A percentile compares a stretch with the other conserved stretches of the same genome.
These are phyloP conservation scores for Cyclocybe cylindracea DNA, from an alignment of 768 basidiomycete genomes.

Conservation along the genomic window DNA sequence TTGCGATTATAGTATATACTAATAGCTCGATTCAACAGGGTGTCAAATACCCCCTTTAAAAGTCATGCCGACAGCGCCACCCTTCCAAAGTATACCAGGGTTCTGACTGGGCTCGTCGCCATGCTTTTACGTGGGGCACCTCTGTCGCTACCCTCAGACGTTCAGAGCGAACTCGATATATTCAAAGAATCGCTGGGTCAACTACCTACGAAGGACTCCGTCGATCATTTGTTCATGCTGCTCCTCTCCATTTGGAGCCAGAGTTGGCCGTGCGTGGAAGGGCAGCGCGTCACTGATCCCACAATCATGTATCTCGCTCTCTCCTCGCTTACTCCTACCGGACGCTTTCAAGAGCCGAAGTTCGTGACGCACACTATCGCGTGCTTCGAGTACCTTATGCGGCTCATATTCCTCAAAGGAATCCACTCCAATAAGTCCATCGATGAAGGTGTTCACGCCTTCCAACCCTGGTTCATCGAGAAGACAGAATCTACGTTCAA, in stretches of 20 bases:
- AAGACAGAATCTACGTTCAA: slow-evolving; percentile 18
- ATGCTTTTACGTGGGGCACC: slow-evolving; percentile 6
- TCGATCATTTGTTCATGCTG: background rate
- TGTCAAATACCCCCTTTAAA: slow-evolving; percentile 24
- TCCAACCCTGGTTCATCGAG: slow-evolving; percentile 6
- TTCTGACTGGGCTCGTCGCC: slow-evolving; percentile 6
- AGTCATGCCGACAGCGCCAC: slow-evolving; percentile 10
- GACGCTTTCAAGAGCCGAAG: slow-evolving; percentile 1
- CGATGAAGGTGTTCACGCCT: background rate
- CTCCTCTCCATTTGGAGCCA: background rate
- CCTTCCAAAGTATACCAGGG: slow-evolving; percentile 13
- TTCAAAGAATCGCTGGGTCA: slow-evolving; percentile 9
- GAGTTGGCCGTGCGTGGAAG: background rate
- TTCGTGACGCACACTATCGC: background rate
- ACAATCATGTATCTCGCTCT: background rate
- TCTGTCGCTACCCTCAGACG: background rate
- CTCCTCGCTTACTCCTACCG: background rate
- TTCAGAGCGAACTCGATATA: background rate
- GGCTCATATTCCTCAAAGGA: background rate
- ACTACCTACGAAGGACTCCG: background rate
- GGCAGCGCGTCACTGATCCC: background rate
- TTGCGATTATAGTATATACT: slow-evolving; percentile 1
- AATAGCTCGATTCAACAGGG: slow-evolving; percentile 2
- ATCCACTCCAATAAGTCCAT: background rate
- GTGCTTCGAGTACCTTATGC: background rate